A percentile compares a stretch with the other conserved stretches of the same genome.
These are phyloP conservation scores for Punctularia strigosozonata DNA, from an alignment of 768 basidiomycete genomes.

Conservation along the genomic window DNA sequence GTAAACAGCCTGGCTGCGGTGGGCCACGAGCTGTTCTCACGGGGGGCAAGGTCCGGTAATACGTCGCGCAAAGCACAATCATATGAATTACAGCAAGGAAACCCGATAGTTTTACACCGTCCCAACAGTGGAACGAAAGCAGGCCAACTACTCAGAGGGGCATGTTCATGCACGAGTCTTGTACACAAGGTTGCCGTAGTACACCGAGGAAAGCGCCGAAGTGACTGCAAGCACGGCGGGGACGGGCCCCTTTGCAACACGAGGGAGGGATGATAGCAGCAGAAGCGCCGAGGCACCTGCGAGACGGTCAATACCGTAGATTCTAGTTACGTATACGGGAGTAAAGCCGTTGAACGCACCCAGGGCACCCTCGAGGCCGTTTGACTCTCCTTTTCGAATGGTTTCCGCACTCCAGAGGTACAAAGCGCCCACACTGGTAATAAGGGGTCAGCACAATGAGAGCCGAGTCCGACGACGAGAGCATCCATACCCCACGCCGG, in stretches of 20 bases:
- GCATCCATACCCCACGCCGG: slow-evolving; percentile 57
- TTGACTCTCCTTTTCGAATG: slow-evolving; percentile 59
- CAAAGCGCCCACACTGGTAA: slow-evolving; percentile 55
- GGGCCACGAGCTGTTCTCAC: too few species aligned
- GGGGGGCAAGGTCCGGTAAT: too few species aligned
- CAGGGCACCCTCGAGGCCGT: slow-evolving; percentile 70
- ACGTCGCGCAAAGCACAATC: too few species aligned
- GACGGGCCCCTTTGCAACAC: slow-evolving; percentile 63
- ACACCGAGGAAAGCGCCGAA: slow-evolving; percentile 45
- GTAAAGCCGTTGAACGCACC: slow-evolving; percentile 29
- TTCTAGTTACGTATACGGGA: slow-evolving; percentile 55
- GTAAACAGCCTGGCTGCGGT: too few species aligned
- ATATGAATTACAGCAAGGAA: too few species aligned
- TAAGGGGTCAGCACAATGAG: slow-evolving; percentile 1
- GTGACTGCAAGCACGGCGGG: slow-evolving; percentile 52
- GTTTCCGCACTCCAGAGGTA: slow-evolving; percentile 72
- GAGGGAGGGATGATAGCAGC: slow-evolving; percentile 63
- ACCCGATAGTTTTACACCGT: too few species aligned
- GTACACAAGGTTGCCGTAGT: slow-evolving; percentile 56
- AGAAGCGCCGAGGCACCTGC: slow-evolving; percentile 68
- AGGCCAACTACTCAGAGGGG: too few species aligned
- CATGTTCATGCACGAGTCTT: too few species aligned
- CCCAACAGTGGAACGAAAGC: background rate
- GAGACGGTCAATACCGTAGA: background rate
- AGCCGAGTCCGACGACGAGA: background rate